A percentile compares a stretch with the other conserved stretches of the same genome.
Conservation (phyloP, 805 yeast genomes). For the Candida maltosa region DNA sequence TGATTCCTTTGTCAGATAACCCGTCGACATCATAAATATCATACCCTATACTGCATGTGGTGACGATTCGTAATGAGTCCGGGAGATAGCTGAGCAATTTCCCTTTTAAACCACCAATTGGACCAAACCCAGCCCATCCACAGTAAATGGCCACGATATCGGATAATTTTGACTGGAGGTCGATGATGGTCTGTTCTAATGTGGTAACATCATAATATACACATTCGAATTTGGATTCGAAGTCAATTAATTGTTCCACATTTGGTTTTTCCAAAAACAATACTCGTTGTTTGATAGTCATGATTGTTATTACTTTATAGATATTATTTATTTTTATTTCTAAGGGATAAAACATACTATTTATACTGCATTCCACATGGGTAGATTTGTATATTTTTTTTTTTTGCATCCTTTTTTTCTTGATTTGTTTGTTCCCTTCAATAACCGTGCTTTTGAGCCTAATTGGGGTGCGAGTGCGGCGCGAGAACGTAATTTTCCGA, state of each 20-base stretch:
- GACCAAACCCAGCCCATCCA: slow-evolving; percentile 54
- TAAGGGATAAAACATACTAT: no score
- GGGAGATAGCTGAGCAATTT: slow-evolving; percentile 45
- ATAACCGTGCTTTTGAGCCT: no score
- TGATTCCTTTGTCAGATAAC: slow-evolving; percentile 42
- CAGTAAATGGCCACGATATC: slow-evolving; percentile 53
- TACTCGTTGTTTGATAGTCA: slow-evolving; percentile 31
- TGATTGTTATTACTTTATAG: not conserved
- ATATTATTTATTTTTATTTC: no score
- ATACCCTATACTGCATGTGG: slow-evolving; percentile 56
- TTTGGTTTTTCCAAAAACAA: slow-evolving; percentile 51
- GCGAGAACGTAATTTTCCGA: no score
- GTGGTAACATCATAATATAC: slow-evolving; percentile 39
- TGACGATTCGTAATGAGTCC: slow-evolving; percentile 41
- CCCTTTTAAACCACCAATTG: slow-evolving; percentile 49
- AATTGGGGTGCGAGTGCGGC: no score
- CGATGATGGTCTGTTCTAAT: slow-evolving; percentile 37
- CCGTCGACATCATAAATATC: slow-evolving; percentile 46
- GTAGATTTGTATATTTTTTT: no score
- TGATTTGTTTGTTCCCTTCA: no score
- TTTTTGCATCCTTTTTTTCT: no score
- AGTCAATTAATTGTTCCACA: slow-evolving; percentile 39
- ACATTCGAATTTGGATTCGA: slow-evolving; percentile 37
- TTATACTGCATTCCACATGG: no score
- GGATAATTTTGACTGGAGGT: slow-evolving; percentile 37